phyloP scores from a whole-genome alignment of 2,329 filamentous ascomycete genomes.

The Tolypocladium sp. region DNA sequence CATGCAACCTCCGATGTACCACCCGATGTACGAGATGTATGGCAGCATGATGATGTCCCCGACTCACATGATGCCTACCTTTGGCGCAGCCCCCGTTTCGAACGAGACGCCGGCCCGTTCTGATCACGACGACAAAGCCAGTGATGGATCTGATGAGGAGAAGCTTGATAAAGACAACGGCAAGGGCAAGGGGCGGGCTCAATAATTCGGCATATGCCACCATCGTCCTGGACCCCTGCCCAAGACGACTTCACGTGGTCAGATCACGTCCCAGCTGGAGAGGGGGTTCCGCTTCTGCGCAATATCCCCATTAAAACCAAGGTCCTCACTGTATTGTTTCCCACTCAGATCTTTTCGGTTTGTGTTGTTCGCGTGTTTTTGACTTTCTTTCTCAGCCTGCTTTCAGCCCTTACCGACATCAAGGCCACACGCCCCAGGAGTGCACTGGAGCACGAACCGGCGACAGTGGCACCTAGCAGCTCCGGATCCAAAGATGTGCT shows the following conservation, averaged over 20 bases:
- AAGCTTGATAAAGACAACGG: not conserved
- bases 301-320: not conserved
- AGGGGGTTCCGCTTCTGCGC: not conserved
- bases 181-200: slow-evolving; percentile 1
- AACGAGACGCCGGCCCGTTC: slow-evolving; percentile 1
- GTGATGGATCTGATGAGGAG: not conserved
- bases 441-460: not conserved
- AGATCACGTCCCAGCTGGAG: not conserved
- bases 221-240: not conserved
- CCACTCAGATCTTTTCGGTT: not conserved
- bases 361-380: not conserved
- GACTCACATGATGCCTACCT: slow-evolving; percentile 11
- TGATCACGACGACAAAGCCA: not conserved
- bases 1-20: slow-evolving; percentile 9
- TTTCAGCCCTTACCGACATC: not conserved
- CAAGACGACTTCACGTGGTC: not conserved
- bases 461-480: not conserved
- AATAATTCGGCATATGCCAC: not conserved
- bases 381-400: not conserved
- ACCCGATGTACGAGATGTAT: slow-evolving; percentile 10
- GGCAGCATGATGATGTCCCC: slow-evolving; percentile 10
- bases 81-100: not conserved
- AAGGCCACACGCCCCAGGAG: not conserved
- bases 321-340: too few species aligned
- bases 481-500: too few species aligned